Conservation (phyloP, 73 alveolate species). For the Uronychia setigera region DNA sequence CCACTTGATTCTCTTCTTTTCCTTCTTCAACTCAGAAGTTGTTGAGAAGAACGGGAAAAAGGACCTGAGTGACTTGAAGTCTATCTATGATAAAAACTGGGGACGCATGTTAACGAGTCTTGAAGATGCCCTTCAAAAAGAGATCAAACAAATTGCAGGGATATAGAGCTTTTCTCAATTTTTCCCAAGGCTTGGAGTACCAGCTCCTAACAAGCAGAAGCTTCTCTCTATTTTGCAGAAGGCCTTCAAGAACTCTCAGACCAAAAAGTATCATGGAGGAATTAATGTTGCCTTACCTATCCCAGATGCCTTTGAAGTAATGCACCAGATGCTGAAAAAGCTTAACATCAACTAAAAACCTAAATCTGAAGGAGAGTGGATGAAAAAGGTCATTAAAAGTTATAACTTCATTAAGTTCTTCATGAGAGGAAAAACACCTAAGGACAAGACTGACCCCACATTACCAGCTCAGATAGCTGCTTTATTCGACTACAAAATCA, state of each 20-base stretch:
- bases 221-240: conserved; percentile 70
- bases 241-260: conserved; percentile 83
- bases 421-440: background rate
- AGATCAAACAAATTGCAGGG: conserved; percentile 72
- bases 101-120: conserved; percentile 73
- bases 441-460: background rate
- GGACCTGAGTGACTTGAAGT: conserved; percentile 12
- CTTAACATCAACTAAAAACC: background rate
- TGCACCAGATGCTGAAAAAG: background rate
- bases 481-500: background rate
- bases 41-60: conserved; percentile 34
- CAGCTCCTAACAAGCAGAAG: conserved; percentile 72
- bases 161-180: conserved; percentile 69
- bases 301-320: conserved; percentile 29
- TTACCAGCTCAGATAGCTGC: background rate
- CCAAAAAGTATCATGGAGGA: conserved; percentile 90
- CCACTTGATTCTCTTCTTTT: conserved; percentile 29
- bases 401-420: background rate
- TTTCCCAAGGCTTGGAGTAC: conserved; percentile 74
- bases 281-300: conserved; percentile 75
- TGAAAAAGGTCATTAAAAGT: background rate
- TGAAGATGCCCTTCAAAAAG: conserved; percentile 78
- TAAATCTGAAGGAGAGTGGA: conserved; percentile 2
- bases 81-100: conserved; percentile 62
- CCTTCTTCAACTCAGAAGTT: conserved; percentile 38